Evolutionary conservation across 2,329 filamentous ascomycete species (phyloP).

Genomic region (Ascocoryne sarcoides): DNA sequence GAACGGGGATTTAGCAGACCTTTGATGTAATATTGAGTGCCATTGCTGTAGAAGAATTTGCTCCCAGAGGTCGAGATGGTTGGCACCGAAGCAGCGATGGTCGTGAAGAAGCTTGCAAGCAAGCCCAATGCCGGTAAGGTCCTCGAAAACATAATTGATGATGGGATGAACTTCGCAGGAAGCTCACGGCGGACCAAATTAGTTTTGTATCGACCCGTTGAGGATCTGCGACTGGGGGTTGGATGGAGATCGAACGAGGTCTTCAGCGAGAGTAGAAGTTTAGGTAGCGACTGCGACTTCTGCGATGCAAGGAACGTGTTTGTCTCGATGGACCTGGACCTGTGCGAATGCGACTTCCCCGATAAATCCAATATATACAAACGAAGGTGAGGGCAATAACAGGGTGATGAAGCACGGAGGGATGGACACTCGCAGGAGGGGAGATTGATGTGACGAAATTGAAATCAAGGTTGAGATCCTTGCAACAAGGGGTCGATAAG

Average conservation of each 20-base stretch:
- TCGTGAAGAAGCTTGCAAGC: not conserved
- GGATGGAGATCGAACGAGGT: too few species aligned
- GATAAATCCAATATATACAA: not conserved
- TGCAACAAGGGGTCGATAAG: not conserved
- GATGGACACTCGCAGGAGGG: not conserved
- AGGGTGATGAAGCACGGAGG: not conserved
- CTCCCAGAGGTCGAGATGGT: not conserved
- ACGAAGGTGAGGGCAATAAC: not conserved
- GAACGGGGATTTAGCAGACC: not conserved
- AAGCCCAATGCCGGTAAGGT: not conserved
- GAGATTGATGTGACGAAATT: too few species aligned
- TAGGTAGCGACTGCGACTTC: not conserved
- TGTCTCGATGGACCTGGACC: not conserved
- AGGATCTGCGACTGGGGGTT: not conserved
- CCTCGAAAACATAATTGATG: not conserved
- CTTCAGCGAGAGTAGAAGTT: too few species aligned
- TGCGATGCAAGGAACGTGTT: not conserved
- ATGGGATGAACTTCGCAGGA: not conserved
- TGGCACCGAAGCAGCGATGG: not conserved
- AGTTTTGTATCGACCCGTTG: not conserved
- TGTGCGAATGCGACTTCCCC: not conserved
- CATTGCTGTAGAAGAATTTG: slow-evolving; percentile 1
- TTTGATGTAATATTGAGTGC: slow-evolving; percentile 1
- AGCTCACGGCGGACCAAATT: not conserved
- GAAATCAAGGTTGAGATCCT: not conserved